Base-by-base conservation (phyloP, 2,329 filamentous ascomycete genomes). In the Neonectria neomacrospora region DNA sequence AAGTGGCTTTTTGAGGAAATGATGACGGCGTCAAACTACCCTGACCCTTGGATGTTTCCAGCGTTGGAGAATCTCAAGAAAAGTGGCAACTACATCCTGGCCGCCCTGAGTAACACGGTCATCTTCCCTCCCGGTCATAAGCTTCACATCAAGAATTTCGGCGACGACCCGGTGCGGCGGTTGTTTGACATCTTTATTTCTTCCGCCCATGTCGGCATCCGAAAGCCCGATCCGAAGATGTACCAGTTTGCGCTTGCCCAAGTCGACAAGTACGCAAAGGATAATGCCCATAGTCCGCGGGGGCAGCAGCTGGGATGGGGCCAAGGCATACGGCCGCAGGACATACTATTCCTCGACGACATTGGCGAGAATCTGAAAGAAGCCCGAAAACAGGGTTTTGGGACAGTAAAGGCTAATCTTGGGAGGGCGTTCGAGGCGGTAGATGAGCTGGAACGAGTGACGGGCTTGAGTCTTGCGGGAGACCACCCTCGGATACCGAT, bases 361-460 rank as follows among this genome's bases (percentile, higher is more conserved):
- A 97, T 99, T 76, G 96, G 96, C 2, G 90, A 94, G 78, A 99
- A 99, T 76, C 78, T 98, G 61, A 96, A 94, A 82, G 90, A 86
- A 47, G 96, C 89, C 1, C 91, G 85, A 78, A 85, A 84, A 52
- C 81, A 89, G 22, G 95, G 95, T 0, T 90, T 98, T 77, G 80
- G 85, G 59, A 98, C 95, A 0, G 86, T 98, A 68, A 97, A 95
- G 79, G 96, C 98, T 1, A 82, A 86, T 9, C 80, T 98, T 28
- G 94, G 94, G 2, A 88, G 85, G 76, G 88, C 91, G 1, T 91
- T 87, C 75, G 89, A 94, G 75, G 94, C 95, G 0, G 94, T 98
- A 1, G 89, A 87, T 69, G 88, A 94, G 77, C 79, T 98, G 61
- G 95, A 98, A 79, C 80, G 79, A 58, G 80, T 92, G 22, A 94